Evolutionary conservation across 352 stramenopile genomes (phyloP).

Genomic region (Blastocystis sp.): DNA sequence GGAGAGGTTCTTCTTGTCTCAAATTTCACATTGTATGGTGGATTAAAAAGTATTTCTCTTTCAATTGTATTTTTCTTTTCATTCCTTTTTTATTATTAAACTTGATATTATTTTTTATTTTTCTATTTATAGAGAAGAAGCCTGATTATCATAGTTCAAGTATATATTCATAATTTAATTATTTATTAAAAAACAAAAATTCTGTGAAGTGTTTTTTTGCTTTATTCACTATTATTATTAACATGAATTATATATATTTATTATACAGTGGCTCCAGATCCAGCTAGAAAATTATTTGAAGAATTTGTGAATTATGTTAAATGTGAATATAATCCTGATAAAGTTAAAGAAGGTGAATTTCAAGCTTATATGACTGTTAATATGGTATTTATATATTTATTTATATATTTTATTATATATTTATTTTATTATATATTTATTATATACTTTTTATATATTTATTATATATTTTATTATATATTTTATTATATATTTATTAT

Average conservation of each 20-base stretch:
- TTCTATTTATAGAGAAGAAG: slow-evolving; percentile 11
- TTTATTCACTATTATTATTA: too few relatives aligned
- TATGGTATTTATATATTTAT: too few relatives aligned
- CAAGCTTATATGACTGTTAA: slow-evolving; percentile 35
- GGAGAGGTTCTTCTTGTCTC: slow-evolving; percentile 35
- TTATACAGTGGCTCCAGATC: slow-evolving; percentile 11
- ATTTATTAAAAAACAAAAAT: too few relatives aligned
- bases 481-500: too few relatives aligned
- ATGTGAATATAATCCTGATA: slow-evolving; percentile 16
- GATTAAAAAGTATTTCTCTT: slow-evolving; percentile 18
- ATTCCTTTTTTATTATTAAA: too few relatives aligned
- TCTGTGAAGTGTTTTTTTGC: too few relatives aligned
- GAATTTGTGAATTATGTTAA: slow-evolving; percentile 14
- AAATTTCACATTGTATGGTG: slow-evolving; percentile 29
- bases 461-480: too few relatives aligned
- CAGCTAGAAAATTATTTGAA: slow-evolving; percentile 3
- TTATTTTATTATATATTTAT: too few relatives aligned
- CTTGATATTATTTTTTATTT: not conserved
- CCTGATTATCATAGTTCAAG: slow-evolving; percentile 34
- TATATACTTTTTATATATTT: too few relatives aligned
- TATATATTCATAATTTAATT: not conserved
- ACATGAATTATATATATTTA: too few relatives aligned
- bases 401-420: too few relatives aligned
- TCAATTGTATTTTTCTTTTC: too few relatives aligned
- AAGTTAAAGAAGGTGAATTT: slow-evolving; percentile 16